Base-by-base conservation (phyloP, 1,284 basidiomycete species). In the Sphaerobolus stellatus region DNA sequence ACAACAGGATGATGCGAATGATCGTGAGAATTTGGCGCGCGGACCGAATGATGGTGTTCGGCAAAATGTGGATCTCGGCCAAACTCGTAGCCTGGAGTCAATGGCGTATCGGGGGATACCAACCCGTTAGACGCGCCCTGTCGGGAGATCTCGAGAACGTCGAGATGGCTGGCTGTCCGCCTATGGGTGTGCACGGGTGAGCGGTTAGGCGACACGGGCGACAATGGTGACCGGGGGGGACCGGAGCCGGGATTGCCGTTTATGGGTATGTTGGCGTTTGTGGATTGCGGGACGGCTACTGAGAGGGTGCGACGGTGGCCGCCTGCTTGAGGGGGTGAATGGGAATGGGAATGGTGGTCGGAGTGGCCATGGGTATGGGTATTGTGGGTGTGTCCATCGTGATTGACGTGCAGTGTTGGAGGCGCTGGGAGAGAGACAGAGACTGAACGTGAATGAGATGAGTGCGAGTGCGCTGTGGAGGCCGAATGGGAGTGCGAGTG, bases 61-160 rank as follows among this genome's bases (percentile, higher is more conserved):
- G 52, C 53, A 46, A 58, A 45, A 54, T 61, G 62, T 8, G 30
- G 24, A 48, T 63, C 61, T 48, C 51, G 50, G 9, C 55, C 57
- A 41, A 60, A 62, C 11, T 48, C 82, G 79, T 50, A 76, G 73
- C 41, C 75, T 70, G 62, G 77, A 78, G 70, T 88, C 81, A 50
- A 79, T 76, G 67, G 87, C 82, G 59, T 81, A 74, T 9, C 78
- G 80, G 63, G 86, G 71, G 74, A 66, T 85, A 85, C 59, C 13
- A 30, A 48, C 49, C 16, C 54, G 18, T 43, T 51, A 57, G 25
- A 34, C 20, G 18, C 13, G 40, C 28, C n/a, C n/a, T n/a, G 34
- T 9, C 16, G 38, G 22, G 22, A 45, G 18, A 52, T 49, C 18
- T 14, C 30, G n/a, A 38, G 22, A 6, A 18, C 24, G 30, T 48